A percentile compares a stretch with the other conserved stretches of the same genome.
These are phyloP conservation scores for Arthrobotrys entomopaga DNA, from an alignment of 2,329 filamentous ascomycete species.

Conservation along the genomic window DNA sequence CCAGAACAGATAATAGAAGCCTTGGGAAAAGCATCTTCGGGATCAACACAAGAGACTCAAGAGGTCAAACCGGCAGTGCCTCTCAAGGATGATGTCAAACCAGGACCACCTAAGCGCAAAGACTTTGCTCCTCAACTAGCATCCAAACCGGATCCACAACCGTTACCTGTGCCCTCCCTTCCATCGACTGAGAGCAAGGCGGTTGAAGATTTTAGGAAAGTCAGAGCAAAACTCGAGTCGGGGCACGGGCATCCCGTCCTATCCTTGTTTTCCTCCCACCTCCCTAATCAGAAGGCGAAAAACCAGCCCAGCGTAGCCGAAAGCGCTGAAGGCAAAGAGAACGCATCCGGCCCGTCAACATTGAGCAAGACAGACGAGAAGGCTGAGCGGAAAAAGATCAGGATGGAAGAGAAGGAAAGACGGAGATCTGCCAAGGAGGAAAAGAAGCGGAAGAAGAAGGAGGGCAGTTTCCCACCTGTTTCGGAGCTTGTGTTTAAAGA, in stretches of 20 bases:
- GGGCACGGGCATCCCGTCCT: slow-evolving; percentile 40
- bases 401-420: slow-evolving; percentile 45
- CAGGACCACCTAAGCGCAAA: slow-evolving; percentile 24
- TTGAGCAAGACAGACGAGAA: slow-evolving; percentile 31
- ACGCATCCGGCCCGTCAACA: slow-evolving; percentile 12
- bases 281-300: slow-evolving; percentile 44
- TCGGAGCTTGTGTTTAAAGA: slow-evolving; percentile 53
- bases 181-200: slow-evolving; percentile 44
- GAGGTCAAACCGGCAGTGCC: slow-evolving; percentile 43
- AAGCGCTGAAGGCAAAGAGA: slow-evolving; percentile 45
- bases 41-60: background rate
- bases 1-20: slow-evolving; percentile 2
- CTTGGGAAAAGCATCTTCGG: background rate
- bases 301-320: slow-evolving; percentile 20
- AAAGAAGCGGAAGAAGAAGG: slow-evolving; percentile 54
- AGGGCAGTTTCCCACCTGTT: slow-evolving; percentile 43
- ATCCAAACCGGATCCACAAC: background rate
- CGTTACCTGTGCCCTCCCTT: slow-evolving; percentile 26
- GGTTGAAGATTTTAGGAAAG: slow-evolving; percentile 45
- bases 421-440: slow-evolving; percentile 46
- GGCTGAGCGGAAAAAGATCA: slow-evolving; percentile 53
- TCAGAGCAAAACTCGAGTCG: slow-evolving; percentile 41
- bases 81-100: slow-evolving; percentile 23
- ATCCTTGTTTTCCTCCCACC: slow-evolving; percentile 48
- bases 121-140: slow-evolving; percentile 35